A percentile compares a stretch with the other conserved stretches of the same genome.
Conservation (phyloP, 148 eudicot species). For the Gaultheria prostrata region DNA sequence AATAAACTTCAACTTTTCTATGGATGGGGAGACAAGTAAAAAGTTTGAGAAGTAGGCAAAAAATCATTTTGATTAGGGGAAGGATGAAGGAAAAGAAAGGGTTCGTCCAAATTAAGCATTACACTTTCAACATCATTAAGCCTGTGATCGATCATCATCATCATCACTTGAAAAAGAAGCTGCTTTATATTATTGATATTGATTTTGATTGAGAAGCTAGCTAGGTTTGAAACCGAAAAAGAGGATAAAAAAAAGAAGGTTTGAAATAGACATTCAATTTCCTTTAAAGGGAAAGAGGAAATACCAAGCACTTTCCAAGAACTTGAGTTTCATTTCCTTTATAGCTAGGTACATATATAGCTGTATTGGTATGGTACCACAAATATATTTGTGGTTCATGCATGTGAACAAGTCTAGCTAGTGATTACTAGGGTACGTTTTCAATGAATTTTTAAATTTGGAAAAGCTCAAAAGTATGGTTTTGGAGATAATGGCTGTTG, state of each 20-base stretch:
- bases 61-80: constrained; percentile 25
- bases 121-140: constrained; percentile 19
- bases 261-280: constrained; percentile 5
- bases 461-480: too few relatives aligned
- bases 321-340: neutral
- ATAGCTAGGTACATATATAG: neutral
- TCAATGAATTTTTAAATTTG: neutral
- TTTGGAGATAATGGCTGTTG: too few relatives aligned
- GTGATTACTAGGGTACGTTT: neutral
- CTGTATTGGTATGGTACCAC: neutral
- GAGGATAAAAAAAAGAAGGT: neutral
- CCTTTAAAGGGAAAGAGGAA: neutral
- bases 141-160: neutral
- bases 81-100: constrained; percentile 23
- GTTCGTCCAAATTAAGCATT: constrained; percentile 9
- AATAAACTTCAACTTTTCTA: neutral
- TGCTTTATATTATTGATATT: constrained; percentile 20
- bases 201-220: constrained; percentile 15
- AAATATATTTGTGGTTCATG: neutral
- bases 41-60: constrained; percentile 12
- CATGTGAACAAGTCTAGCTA: neutral
- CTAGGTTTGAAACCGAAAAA: constrained; percentile 12
- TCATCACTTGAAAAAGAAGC: constrained; percentile 27
- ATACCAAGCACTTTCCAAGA: neutral
- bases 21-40: neutral